A percentile compares a stretch with the other conserved stretches of the same genome.
Evolutionary conservation across 371 early-diverging fungal genomes (phyloP).

Genomic region (Lichtheimia ramosa): DNA sequence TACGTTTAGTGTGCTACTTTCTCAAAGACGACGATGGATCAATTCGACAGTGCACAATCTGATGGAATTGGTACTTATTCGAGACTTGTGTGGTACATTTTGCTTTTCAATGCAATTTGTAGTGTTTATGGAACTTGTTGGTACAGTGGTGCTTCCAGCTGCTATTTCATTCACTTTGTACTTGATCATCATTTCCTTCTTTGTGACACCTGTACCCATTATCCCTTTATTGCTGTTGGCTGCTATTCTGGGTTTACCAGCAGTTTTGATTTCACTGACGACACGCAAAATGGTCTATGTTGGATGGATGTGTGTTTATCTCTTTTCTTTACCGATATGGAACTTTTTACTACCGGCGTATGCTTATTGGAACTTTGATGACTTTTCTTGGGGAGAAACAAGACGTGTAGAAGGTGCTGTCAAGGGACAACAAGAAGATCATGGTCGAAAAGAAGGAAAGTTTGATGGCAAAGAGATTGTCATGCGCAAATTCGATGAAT

Average conservation of each 20-base stretch:
- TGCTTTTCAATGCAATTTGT: constrained; percentile 97
- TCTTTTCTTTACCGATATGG: constrained; percentile 90
- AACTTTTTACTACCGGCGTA: constrained; percentile 91
- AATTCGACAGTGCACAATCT: constrained; percentile 96
- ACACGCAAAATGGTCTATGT: constrained; percentile 83
- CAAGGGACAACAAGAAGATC: constrained; percentile 64
- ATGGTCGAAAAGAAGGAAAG: constrained; percentile 47
- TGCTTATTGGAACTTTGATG: constrained; percentile 97
- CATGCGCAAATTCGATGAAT: constrained; percentile 50
- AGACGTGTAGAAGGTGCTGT: constrained; percentile 75
- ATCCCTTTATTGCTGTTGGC: constrained; percentile 71
- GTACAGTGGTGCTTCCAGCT: constrained; percentile 92
- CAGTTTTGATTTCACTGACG: constrained; percentile 81
- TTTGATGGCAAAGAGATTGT: constrained; percentile 50
- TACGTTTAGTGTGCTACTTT: constrained; percentile 82
- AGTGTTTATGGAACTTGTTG: constrained; percentile 91
- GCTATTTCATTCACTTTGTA: constrained; percentile 87
- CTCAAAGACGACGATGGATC: constrained; percentile 96
- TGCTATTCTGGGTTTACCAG: constrained; percentile 83
- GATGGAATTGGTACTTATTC: constrained; percentile 85
- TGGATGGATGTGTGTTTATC: constrained; percentile 91
- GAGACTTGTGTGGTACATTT: constrained; percentile 93
- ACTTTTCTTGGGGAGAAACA: constrained; percentile 97
- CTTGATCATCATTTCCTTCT: constrained; percentile 65
- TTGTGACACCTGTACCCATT: constrained; percentile 52